Percentiles rank a stretch among this genome's conserved stretches.
Evolutionary conservation across 2,329 filamentous ascomycete species (phyloP).

Genomic region (Colletotrichum horii): DNA sequence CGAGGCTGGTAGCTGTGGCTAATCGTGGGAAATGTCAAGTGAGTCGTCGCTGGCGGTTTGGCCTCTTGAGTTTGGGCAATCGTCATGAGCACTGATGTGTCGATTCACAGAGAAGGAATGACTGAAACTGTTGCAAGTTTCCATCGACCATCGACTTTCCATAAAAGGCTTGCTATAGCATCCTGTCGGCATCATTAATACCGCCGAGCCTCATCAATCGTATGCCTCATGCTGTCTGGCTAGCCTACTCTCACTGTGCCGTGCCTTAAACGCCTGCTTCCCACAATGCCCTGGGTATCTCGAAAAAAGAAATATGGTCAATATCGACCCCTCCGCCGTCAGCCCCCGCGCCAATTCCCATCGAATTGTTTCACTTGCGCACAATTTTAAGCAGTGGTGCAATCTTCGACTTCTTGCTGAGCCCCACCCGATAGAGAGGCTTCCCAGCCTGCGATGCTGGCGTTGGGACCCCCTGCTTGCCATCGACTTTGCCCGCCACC

Average conservation of each 20-base stretch:
- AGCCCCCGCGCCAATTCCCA: neutral
- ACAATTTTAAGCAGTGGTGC: constrained; percentile 56
- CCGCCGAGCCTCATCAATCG: neutral
- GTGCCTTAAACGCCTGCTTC: neutral
- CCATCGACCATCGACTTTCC: neutral
- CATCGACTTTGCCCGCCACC: constrained; percentile 4
- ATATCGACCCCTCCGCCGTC: neutral
- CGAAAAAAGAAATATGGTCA: neutral
- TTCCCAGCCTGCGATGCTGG: constrained; percentile 31
- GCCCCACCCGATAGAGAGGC: constrained; percentile 53
- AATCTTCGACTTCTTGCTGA: constrained; percentile 56
- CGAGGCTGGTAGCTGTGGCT: neutral
- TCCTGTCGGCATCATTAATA: neutral
- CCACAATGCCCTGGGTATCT: constrained; percentile 4
- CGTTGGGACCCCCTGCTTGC: constrained; percentile 12
- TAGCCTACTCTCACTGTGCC: neutral
- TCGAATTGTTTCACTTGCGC: constrained; percentile 36
- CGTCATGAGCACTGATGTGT: neutral
- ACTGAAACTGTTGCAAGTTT: neutral
- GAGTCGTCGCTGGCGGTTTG: neutral
- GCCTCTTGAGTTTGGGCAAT: neutral
- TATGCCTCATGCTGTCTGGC: neutral
- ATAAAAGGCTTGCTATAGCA: neutral
- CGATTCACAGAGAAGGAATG: neutral
- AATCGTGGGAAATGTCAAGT: neutral